Conservation (phyloP, 768 basidiomycete genomes). For the Collybia mongolica region DNA sequence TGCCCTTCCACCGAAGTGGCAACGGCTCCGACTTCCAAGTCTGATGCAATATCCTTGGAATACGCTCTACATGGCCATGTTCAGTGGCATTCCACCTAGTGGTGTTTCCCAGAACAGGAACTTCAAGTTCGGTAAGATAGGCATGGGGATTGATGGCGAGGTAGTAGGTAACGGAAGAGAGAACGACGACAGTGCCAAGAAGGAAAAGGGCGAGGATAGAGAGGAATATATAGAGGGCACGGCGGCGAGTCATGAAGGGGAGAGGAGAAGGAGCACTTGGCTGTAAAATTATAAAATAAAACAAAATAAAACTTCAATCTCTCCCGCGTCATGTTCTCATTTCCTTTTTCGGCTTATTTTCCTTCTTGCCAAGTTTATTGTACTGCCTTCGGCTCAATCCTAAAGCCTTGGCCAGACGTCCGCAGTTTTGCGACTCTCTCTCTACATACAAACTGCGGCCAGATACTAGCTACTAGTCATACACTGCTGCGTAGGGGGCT, state of each 20-base stretch:
- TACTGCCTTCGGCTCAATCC: neutral
- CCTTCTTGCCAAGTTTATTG: neutral
- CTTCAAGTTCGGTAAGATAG: slow-evolving; percentile 78
- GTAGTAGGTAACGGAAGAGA: slow-evolving; percentile 89
- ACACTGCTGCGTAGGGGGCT: too few species aligned
- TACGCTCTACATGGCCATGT: slow-evolving; percentile 63
- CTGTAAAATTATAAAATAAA: slow-evolving; percentile 7
- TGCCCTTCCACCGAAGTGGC: slow-evolving; percentile 75
- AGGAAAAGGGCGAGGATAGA: slow-evolving; percentile 71
- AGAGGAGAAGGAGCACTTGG: slow-evolving; percentile 6
- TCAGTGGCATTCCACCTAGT: slow-evolving; percentile 65
- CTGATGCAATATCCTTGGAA: slow-evolving; percentile 95
- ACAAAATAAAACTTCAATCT: slow-evolving; percentile 1
- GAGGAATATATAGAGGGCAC: slow-evolving; percentile 42
- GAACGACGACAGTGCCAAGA: slow-evolving; percentile 84
- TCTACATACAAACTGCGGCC: too few species aligned
- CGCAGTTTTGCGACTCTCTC: neutral
- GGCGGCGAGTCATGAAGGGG: slow-evolving; percentile 42
- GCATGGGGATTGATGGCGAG: slow-evolving; percentile 77
- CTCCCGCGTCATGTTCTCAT: neutral
- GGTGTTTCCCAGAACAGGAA: slow-evolving; percentile 53
- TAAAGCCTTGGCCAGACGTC: neutral
- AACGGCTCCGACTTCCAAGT: slow-evolving; percentile 95
- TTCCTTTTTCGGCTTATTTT: neutral
- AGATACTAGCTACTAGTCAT: too few species aligned